phyloP scores from a whole-genome alignment of 768 basidiomycete genomes.

The Leccinum variicolor region DNA sequence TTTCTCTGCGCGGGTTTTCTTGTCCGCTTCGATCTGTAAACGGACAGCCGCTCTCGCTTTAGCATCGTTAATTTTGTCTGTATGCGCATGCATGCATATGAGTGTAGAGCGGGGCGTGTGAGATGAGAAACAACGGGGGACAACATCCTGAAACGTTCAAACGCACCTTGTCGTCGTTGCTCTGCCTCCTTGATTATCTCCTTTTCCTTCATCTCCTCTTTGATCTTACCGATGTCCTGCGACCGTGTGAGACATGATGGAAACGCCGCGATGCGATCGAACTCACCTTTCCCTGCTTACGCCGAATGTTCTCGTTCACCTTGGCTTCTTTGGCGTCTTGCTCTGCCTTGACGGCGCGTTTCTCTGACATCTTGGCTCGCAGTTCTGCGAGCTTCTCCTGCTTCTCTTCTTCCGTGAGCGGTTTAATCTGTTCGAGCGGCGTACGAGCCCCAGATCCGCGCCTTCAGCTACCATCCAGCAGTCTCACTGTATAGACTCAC shows the following conservation, averaged over 20 bases:
- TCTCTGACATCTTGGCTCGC: conserved; percentile 73
- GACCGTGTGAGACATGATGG: conserved; percentile 1
- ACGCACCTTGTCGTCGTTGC: conserved; percentile 68
- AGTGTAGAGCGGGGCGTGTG: background rate
- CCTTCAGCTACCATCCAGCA: background rate
- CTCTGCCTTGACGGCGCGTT: conserved; percentile 68
- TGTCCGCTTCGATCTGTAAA: conserved; percentile 94
- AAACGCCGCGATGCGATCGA: background rate
- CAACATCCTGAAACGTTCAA: background rate
- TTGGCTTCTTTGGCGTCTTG: conserved; percentile 72
- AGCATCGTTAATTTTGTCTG: conserved; percentile 89
- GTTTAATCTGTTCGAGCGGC: conserved; percentile 65
- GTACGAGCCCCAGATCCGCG: background rate
- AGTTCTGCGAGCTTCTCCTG: conserved; percentile 77
- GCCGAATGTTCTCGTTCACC: conserved; percentile 72
- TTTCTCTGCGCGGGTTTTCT: conserved; percentile 83
- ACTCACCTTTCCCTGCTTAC: conserved; percentile 81
- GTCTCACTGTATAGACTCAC: conserved; percentile 37
- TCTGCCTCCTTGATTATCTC: conserved; percentile 83
- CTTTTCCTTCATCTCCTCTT: conserved; percentile 75
- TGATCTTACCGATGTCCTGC: conserved; percentile 68
- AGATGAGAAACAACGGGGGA: background rate
- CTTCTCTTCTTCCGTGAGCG: conserved; percentile 94
- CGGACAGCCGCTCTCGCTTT: conserved; percentile 84
- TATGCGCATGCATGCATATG: background rate